These are phyloP conservation scores for Amanita pseudoporphyria DNA, from an alignment of 768 basidiomycete genomes.

Conservation along the genomic window DNA sequence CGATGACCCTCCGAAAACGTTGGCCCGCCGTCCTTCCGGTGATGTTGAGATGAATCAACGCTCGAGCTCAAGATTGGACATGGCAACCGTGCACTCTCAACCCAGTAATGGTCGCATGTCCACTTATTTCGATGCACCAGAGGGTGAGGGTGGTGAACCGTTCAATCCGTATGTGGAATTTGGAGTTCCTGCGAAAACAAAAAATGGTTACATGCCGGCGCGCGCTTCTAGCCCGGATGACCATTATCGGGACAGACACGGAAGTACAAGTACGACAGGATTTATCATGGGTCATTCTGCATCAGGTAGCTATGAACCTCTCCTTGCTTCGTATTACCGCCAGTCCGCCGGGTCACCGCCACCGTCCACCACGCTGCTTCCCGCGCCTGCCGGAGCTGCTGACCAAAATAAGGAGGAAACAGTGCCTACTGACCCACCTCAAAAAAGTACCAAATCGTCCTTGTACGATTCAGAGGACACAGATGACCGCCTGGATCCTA, in stretches of 20 bases:
- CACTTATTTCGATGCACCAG: conserved; percentile 27
- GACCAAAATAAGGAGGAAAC: background rate
- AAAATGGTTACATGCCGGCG: conserved; percentile 35
- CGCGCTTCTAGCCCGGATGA: conserved; percentile 30
- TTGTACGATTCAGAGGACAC: conserved; percentile 24
- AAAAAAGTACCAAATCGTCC: conserved; percentile 19
- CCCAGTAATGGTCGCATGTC: conserved; percentile 21
- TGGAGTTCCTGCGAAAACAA: conserved; percentile 18
- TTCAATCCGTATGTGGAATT: conserved; percentile 51
- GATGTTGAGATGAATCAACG: conserved; percentile 33
- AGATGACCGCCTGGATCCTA: conserved; percentile 39
- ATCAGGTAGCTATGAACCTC: conserved; percentile 50
- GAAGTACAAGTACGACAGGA: conserved; percentile 21
- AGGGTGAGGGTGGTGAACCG: conserved; percentile 23
- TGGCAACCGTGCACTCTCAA: conserved; percentile 15
- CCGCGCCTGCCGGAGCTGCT: background rate
- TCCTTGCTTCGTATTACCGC: conserved; percentile 36
- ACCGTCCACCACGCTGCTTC: conserved; percentile 1
- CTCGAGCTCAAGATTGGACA: conserved; percentile 25
- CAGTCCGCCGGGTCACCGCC: background rate
- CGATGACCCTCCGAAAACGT: conserved; percentile 31
- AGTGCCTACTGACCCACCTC: background rate
- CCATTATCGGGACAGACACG: conserved; percentile 23
- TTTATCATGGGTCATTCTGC: conserved; percentile 27
- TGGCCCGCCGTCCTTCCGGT: conserved; percentile 17